Evolutionary conservation across 495 filamentous ascomycete genomes (phyloP).

Genomic region (Annulohypoxylon bovei): DNA sequence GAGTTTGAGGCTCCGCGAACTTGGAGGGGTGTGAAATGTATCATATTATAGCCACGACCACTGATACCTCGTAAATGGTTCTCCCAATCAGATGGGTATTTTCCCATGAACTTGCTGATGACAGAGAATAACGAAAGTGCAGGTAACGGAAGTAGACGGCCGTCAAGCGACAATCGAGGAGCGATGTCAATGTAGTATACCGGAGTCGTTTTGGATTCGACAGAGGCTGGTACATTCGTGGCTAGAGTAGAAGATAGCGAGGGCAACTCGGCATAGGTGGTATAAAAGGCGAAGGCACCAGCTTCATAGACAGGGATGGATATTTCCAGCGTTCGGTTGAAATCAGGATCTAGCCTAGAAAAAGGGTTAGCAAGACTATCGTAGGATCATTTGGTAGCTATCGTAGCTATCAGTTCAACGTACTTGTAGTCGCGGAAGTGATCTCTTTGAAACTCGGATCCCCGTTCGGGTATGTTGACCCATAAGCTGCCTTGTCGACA

Average conservation of each 20-base stretch:
- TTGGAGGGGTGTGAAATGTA: constrained; percentile 97
- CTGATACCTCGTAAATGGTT: constrained; percentile 86
- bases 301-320: constrained; percentile 83
- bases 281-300: constrained; percentile 97
- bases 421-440: constrained; percentile 89
- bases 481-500: constrained; percentile 92
- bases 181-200: constrained; percentile 93
- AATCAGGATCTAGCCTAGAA: constrained; percentile 83
- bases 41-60: constrained; percentile 95
- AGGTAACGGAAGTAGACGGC: constrained; percentile 76
- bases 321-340: constrained; percentile 89
- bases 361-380: constrained; percentile 39
- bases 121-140: constrained; percentile 93
- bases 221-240: constrained; percentile 45
- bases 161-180: constrained; percentile 78
- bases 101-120: constrained; percentile 97
- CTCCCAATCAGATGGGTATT: constrained; percentile 88
- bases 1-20: constrained; percentile 90
- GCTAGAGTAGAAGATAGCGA: constrained; percentile 70
- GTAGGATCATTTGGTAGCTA: background rate
- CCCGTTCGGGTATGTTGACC: constrained; percentile 89
- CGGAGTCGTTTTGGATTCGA: constrained; percentile 71
- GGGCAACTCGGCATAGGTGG: constrained; percentile 88
- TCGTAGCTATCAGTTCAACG: constrained; percentile 40
- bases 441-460: constrained; percentile 75